Evolutionary conservation across 345 rosid genomes (phyloP).

Genomic region (Populus alba): DNA sequence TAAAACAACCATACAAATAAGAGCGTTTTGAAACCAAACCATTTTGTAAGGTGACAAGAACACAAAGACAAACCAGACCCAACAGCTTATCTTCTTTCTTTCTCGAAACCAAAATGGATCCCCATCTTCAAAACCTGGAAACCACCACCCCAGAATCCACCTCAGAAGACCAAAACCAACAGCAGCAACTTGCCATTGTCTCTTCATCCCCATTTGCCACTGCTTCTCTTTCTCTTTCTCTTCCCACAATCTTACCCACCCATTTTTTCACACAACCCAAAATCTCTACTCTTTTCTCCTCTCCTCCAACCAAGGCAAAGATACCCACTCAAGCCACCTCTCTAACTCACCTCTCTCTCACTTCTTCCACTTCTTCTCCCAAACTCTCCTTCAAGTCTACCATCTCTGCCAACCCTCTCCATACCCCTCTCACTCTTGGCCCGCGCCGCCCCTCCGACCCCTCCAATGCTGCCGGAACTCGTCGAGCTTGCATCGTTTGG

Average conservation of each 20-base stretch:
- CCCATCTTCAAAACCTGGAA: conserved; percentile 25
- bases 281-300: conserved; percentile 37
- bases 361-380: conserved; percentile 43
- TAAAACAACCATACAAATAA: not conserved
- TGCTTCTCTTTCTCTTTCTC: conserved; percentile 55
- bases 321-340: conserved; percentile 73
- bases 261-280: conserved; percentile 54
- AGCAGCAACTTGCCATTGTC: conserved; percentile 26
- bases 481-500: conserved; percentile 85
- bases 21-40: not conserved
- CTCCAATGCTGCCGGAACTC: conserved; percentile 71
- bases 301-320: conserved; percentile 56
- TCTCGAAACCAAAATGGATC: conserved; percentile 36
- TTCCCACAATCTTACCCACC: conserved; percentile 42
- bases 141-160: conserved; percentile 33
- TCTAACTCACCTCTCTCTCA: conserved; percentile 50
- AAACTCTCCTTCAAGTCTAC: conserved; percentile 77
- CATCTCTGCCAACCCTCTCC: conserved; percentile 74
- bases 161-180: conserved; percentile 21
- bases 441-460: conserved; percentile 94
- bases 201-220: conserved; percentile 61
- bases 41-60: not conserved
- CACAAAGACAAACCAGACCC: not conserved
- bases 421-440: conserved; percentile 69
- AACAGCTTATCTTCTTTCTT: not conserved